phyloP scores from a whole-genome alignment of 1,284 basidiomycete species.

The Apiotrichum gracile region DNA sequence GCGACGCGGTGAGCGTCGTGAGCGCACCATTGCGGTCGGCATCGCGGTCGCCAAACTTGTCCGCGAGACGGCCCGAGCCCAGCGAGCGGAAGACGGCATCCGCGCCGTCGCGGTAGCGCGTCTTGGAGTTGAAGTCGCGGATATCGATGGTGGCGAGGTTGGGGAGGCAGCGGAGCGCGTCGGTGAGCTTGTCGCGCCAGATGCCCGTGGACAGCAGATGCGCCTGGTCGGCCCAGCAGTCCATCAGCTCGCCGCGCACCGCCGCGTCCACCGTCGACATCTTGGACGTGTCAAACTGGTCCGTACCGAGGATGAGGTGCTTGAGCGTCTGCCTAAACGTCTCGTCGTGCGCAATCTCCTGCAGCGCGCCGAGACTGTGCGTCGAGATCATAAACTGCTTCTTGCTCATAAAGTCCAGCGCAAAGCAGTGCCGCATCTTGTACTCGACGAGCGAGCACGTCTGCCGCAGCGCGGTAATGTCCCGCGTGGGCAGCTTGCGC shows the following conservation, averaged over 20 bases:
- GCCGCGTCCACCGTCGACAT: background rate
- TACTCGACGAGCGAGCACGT: slow-evolving; percentile 10
- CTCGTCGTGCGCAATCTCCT: slow-evolving; percentile 6
- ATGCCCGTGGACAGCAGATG: background rate
- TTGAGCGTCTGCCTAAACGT: slow-evolving; percentile 1
- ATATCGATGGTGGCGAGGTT: slow-evolving; percentile 49
- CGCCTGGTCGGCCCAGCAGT: slow-evolving; percentile 1
- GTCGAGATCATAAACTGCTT: slow-evolving; percentile 16
- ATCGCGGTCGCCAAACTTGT: background rate
- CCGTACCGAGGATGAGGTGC: slow-evolving; percentile 8
- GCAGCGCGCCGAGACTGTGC: slow-evolving; percentile 4
- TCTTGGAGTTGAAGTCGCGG: slow-evolving; percentile 44
- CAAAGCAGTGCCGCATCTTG: slow-evolving; percentile 4
- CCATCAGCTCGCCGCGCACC: background rate
- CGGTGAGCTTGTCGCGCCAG: background rate
- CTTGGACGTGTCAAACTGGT: background rate
- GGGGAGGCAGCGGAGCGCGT: background rate
- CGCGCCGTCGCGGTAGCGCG: slow-evolving; percentile 10
- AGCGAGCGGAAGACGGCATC: background rate
- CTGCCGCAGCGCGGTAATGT: slow-evolving; percentile 3
- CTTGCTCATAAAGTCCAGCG: slow-evolving; percentile 12
- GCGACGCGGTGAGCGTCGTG: no score
- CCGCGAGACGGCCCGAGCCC: background rate
- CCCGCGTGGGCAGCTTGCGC: slow-evolving; percentile 1
- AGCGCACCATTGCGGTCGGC: background rate